Conservation (phyloP, 192 early-diverging fungal species). For the Spizellomyces sp. region DNA sequence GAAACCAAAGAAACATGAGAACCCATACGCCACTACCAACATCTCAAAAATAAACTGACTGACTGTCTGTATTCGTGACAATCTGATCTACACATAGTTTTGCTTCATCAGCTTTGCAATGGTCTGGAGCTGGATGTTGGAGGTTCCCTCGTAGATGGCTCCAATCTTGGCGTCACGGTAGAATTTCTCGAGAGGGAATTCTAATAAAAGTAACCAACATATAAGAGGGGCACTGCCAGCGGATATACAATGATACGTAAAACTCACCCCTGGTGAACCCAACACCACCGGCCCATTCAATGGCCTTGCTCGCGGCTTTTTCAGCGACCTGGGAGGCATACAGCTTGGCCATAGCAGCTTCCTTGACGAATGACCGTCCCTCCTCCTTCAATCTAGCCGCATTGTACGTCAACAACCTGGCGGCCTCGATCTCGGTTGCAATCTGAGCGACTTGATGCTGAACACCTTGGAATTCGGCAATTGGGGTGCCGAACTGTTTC, state of each 20-base stretch:
- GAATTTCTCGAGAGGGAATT: constrained; percentile 85
- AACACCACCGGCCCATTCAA: constrained; percentile 98
- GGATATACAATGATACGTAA: neutral
- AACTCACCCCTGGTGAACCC: constrained; percentile 80
- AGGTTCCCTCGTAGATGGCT: constrained; percentile 85
- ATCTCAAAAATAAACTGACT: too few species aligned
- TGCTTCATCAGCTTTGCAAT: constrained; percentile 71
- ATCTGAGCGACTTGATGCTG: constrained; percentile 82
- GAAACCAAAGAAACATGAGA: too few species aligned
- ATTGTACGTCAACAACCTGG: constrained; percentile 94
- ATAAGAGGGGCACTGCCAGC: too few species aligned
- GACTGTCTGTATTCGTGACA: too few species aligned
- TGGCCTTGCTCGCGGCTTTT: constrained; percentile 78
- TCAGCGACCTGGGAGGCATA: constrained; percentile 96
- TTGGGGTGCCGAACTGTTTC: constrained; percentile 84
- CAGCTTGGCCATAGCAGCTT: constrained; percentile 98
- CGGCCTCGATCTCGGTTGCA: constrained; percentile 94
- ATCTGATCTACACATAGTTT: constrained; percentile 2
- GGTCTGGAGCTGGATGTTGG: constrained; percentile 96
- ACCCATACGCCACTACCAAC: too few species aligned
- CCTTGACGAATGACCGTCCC: constrained; percentile 87
- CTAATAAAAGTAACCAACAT: too few species aligned
- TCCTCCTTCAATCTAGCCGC: constrained; percentile 94
- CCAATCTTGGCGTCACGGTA: constrained; percentile 97
- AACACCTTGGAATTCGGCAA: constrained; percentile 91